These are phyloP conservation scores for Hamamelis virginiana DNA, from an alignment of 164 flowering plant species.

Conservation along the genomic window DNA sequence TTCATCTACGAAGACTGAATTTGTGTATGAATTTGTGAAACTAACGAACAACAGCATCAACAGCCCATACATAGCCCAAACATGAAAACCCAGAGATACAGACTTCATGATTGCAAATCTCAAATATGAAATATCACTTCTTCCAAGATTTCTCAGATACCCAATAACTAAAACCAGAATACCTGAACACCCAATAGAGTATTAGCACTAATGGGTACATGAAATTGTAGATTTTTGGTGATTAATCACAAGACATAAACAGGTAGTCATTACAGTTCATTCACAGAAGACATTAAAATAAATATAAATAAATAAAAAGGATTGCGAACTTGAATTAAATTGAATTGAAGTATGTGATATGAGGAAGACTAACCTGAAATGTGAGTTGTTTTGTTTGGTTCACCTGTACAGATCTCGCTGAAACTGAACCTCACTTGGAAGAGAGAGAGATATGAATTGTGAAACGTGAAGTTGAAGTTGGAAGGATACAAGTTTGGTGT, in stretches of 20 bases:
- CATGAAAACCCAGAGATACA: constrained; percentile 1
- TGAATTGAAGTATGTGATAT: not conserved
- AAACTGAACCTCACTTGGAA: constrained; percentile 1
- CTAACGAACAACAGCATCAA: constrained; percentile 28
- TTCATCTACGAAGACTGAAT: constrained; percentile 14
- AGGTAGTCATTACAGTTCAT: too few relatives aligned
- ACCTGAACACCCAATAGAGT: constrained; percentile 10
- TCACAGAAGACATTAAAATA: not conserved
- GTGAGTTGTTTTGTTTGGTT: not conserved
- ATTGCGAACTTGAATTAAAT: not conserved
- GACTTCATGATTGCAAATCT: constrained; percentile 25
- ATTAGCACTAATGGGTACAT: not conserved
- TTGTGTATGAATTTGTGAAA: constrained; percentile 22
- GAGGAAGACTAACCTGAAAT: constrained; percentile 13
- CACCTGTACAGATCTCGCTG: not conserved
- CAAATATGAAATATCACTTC: not conserved
- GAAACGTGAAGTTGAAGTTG: constrained; percentile 12
- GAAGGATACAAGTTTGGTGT: not conserved
- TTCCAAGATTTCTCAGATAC: not conserved
- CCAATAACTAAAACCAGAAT: constrained; percentile 3
- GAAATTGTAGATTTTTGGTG: too few relatives aligned
- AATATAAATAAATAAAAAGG: too few relatives aligned
- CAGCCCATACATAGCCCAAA: constrained; percentile 28
- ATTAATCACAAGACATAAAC: not conserved
- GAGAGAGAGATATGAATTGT: constrained; percentile 1